Evolutionary conservation across 139 green algal species (phyloP), one percentile per base, ranked within the genome.

Genomic region (Picochlorum sp.): DNA sequence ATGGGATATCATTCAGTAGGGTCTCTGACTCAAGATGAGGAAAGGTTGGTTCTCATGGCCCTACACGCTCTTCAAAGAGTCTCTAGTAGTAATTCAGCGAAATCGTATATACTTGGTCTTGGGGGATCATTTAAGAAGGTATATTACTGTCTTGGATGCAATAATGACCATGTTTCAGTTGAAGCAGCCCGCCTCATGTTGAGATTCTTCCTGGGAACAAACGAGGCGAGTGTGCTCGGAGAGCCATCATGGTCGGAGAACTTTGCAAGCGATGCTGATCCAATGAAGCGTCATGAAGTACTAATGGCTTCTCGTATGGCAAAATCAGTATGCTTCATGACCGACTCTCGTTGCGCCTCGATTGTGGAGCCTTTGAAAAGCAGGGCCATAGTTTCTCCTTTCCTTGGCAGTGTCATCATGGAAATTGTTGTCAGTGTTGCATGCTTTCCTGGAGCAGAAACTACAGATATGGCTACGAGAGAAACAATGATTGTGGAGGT

Each of bases 21-120:
- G 34, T 8, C n/a, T 0, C n/a, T 54, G 6, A 21, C 47, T 26
- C 16, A 21, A 13, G 69, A 78, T 6, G 76, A 81, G 41, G 72
- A 72, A 5, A 45, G 64, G 14, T 61, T 84, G 47, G 68, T 71
- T 14, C 74, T 89, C 14, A 74, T 76, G 0, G 74, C 83, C 18
- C 80, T 94, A 64, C 84, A 91, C 61, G 82, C 72, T 61, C 74
- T 95, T 60, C 78, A 88, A 73, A 84, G 88, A 9, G 72, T 95
- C 47, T 73, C 68, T 6, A 49, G 62, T 14, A 68, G 34, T 59
- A n/a, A 65, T 67, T 32, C 37, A 67, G 14, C 44, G 79, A 21
- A 37, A 49, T 44, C 24, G 58, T 49, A 67, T 5, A 77, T 73
- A 21, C 23, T 79, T 16, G 62, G 41, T 6, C 26, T 45, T 9